Evolutionary conservation across 805 yeast genomes (phyloP), one percentile per base, ranked within the genome.

Genomic region (Candida ovalis): DNA sequence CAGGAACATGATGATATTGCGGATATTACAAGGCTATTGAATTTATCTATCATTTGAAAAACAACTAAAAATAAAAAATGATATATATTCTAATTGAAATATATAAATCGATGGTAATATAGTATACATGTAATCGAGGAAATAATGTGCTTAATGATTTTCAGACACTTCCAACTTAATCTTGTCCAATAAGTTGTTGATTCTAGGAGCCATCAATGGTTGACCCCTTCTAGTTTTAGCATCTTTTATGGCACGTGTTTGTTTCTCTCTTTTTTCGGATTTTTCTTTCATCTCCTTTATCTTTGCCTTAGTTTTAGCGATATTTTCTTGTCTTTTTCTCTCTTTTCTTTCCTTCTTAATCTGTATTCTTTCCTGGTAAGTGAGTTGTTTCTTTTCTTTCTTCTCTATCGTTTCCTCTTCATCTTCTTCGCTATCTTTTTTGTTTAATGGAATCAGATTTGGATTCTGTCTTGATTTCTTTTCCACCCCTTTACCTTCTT

Each of bases 161-260:
- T 45, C 43, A 27, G 54, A 42, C 40, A 48, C 51, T 53, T 80
- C 83, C 25, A 67, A 67, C 60, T 79, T 82, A 51, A 91, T 87
- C 65, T 89, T 88, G 46, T 86, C 94, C 43, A 91, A 72, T 40
- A 91, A 70, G 56, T 81, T 79, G 47, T 81, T 84, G 49, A 91
- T 88, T 66, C 95, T 79, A 15, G 96, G 95, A 0, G 89, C 96
- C 92, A 91, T 88, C 40, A 80, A 67, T 2, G 97, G 97, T 64
- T 91, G 98, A 0, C 98, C 98, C 3, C 71, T 62, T 57, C 74
- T 73, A 1, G 96, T 91, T 52, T 72, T 82, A 7, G 69, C 56
- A 49, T 76, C 72, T 8, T 73, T 68, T 44, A 83, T 56, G 21
- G 58, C 63, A 35, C 59, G 58, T 25, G 75, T 70, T 55, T 75